Base-by-base conservation (phyloP, 2,329 filamentous ascomycete genomes). In the Fragosphaeria purpurea region DNA sequence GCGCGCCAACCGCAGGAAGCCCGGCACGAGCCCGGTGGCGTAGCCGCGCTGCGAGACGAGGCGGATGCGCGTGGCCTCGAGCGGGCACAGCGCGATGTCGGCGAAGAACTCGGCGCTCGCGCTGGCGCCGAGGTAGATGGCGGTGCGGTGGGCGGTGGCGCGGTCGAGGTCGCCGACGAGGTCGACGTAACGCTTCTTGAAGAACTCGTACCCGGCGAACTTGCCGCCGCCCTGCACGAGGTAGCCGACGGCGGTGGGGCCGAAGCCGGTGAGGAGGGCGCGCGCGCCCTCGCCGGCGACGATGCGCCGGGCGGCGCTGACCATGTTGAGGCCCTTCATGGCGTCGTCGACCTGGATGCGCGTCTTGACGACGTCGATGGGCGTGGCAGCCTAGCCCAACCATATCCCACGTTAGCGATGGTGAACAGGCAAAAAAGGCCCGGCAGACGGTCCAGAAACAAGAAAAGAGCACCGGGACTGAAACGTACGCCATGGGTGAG, bases 171-270 rank as follows among this genome's bases (percentile, higher is more conserved):
- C 72, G 43, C 73, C 88, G 54, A 86, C 70, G 52, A 79, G 61
- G 67, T 83, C 79, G 69, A 94, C 89, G 66, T 79, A 83, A 68
- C 85, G 80, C 72, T 91, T 85, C 79, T 94, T 94, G 84, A 94
- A 94, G 76, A 88, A 87, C 72, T 94, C 88, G 72, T 94, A 94
- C 62, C 88, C 88, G 62, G 86, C 86, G 70, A 94, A 94, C 74
- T 94, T 94, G 76, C 85, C 85, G 60, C 87, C 87, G 65, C 88
- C 88, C 71, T 94, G 88, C 52, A 93, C 82, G 70, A 93, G 86
- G 72, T 94, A 94, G 65, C 88, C 88, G 50, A 88, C 86, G 54
- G 84, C 84, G 54, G 88, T 94, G 56, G 88, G 88, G 55, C 88
- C 88, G 68, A 88, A 85, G 63, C 88, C 88, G 13, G 88, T 93